Evolutionary conservation across 2,329 filamentous ascomycete genomes (phyloP).

Genomic region (Xylaria sp.): DNA sequence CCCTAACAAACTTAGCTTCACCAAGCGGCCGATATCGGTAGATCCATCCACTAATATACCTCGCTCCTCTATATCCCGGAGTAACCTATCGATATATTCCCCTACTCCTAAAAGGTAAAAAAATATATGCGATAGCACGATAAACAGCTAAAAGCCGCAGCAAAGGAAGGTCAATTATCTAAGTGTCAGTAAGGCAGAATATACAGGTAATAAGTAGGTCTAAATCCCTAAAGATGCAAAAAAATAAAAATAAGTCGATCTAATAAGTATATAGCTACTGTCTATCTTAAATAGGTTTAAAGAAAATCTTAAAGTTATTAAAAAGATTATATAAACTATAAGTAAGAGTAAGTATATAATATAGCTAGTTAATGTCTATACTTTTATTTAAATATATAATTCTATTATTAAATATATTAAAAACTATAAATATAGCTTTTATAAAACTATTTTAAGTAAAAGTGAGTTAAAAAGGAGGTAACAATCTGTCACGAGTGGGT

Average conservation of each 20-base stretch:
- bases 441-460: slow-evolving; percentile 31
- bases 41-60: slow-evolving; percentile 25
- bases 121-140: slow-evolving; percentile 42
- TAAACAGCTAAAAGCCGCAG: slow-evolving; percentile 43
- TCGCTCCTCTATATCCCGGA: slow-evolving; percentile 32
- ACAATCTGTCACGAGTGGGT: no score
- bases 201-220: slow-evolving; percentile 40
- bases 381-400: slow-evolving; percentile 46
- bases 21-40: slow-evolving; percentile 23
- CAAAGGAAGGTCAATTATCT: slow-evolving; percentile 42
- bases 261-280: slow-evolving; percentile 36
- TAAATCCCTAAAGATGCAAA: not conserved
- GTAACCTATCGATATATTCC: slow-evolving; percentile 42
- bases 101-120: slow-evolving; percentile 41
- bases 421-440: slow-evolving; percentile 44
- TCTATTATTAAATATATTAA: slow-evolving; percentile 50
- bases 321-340: slow-evolving; percentile 38
- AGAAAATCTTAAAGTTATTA: slow-evolving; percentile 42
- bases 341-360: slow-evolving; percentile 37
- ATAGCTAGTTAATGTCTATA: slow-evolving; percentile 46
- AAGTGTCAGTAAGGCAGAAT: slow-evolving; percentile 35
- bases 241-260: slow-evolving; percentile 33
- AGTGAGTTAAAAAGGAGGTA: slow-evolving; percentile 3
- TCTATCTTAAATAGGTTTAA: slow-evolving; percentile 33
- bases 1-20: slow-evolving; percentile 7